Conservation (phyloP, 768 basidiomycete species). For the Tylopilus vinaceipallidus region DNA sequence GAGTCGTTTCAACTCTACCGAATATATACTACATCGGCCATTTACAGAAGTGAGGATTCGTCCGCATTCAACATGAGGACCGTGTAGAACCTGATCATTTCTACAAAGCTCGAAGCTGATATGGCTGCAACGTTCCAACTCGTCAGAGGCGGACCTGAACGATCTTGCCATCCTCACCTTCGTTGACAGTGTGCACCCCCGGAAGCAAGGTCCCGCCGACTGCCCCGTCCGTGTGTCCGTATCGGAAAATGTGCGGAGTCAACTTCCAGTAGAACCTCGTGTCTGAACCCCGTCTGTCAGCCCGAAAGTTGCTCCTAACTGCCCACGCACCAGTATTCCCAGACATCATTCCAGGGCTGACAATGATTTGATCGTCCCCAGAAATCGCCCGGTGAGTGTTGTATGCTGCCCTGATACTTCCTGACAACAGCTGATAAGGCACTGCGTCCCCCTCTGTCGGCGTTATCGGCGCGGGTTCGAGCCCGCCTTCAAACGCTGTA, state of each 20-base stretch:
- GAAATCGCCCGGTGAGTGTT: constrained; percentile 42
- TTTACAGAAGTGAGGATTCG: constrained; percentile 36
- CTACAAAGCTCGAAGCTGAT: constrained; percentile 50
- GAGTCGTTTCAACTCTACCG: neutral
- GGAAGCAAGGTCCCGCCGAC: constrained; percentile 31
- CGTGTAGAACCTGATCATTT: constrained; percentile 65
- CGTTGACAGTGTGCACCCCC: constrained; percentile 70
- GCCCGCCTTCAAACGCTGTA: constrained; percentile 42
- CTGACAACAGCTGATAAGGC: constrained; percentile 53
- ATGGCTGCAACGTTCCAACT: constrained; percentile 32
- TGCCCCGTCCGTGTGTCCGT: constrained; percentile 38
- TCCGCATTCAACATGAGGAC: constrained; percentile 67
- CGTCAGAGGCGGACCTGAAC: neutral
- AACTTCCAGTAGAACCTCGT: constrained; percentile 47
- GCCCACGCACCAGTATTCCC: constrained; percentile 46
- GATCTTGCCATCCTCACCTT: constrained; percentile 44
- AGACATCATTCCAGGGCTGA: constrained; percentile 54
- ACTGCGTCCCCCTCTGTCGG: constrained; percentile 32
- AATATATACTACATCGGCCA: neutral
- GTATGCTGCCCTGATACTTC: constrained; percentile 62
- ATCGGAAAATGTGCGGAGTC: constrained; percentile 66
- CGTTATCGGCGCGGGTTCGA: constrained; percentile 72
- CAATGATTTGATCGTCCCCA: constrained; percentile 38
- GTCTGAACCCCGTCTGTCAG: constrained; percentile 27
- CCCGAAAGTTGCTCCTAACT: neutral